These are phyloP conservation scores for Lenwebbia sp. DNA, from an alignment of 345 rosid species.

Conservation along the genomic window DNA sequence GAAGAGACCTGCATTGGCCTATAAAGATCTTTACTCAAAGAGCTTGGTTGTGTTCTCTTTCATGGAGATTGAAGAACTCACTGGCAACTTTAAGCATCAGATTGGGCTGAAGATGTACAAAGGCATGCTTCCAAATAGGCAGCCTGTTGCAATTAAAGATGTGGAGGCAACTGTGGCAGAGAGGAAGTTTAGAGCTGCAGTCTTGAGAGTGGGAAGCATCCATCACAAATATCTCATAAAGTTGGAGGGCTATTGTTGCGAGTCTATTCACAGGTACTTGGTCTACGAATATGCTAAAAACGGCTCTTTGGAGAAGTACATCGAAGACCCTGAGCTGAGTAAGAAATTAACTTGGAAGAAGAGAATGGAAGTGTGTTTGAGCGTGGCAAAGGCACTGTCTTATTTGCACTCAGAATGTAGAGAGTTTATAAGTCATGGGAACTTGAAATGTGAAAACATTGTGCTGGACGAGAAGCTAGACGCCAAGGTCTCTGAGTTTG, in stretches of 20 bases:
- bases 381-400: slow-evolving; percentile 57
- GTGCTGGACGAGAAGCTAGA: slow-evolving; percentile 51
- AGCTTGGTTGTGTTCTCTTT: slow-evolving; percentile 45
- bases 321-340: slow-evolving; percentile 40
- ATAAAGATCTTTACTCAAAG: slow-evolving; percentile 28
- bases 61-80: slow-evolving; percentile 49
- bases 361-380: slow-evolving; percentile 45
- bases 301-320: slow-evolving; percentile 43
- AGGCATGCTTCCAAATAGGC: slow-evolving; percentile 47
- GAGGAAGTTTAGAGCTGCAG: slow-evolving; percentile 56
- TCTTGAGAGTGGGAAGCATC: slow-evolving; percentile 60
- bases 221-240: slow-evolving; percentile 65
- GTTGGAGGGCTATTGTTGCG: slow-evolving; percentile 74
- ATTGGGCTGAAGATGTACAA: slow-evolving; percentile 51
- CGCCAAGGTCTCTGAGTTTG: slow-evolving; percentile 65
- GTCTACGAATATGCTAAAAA: slow-evolving; percentile 55
- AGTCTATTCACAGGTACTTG: slow-evolving; percentile 39
- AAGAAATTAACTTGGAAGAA: slow-evolving; percentile 53
- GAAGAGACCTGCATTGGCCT: slow-evolving; percentile 35
- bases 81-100: slow-evolving; percentile 36
- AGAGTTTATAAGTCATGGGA: slow-evolving; percentile 71
- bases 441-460: slow-evolving; percentile 55
- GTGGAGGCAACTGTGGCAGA: slow-evolving; percentile 37
- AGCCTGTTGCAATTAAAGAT: slow-evolving; percentile 43
- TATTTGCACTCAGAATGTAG: slow-evolving; percentile 73